Evolutionary conservation across 2,329 filamentous ascomycete genomes (phyloP), one percentile per base, ranked within the genome.

Genomic region (Colletotrichum agaves): DNA sequence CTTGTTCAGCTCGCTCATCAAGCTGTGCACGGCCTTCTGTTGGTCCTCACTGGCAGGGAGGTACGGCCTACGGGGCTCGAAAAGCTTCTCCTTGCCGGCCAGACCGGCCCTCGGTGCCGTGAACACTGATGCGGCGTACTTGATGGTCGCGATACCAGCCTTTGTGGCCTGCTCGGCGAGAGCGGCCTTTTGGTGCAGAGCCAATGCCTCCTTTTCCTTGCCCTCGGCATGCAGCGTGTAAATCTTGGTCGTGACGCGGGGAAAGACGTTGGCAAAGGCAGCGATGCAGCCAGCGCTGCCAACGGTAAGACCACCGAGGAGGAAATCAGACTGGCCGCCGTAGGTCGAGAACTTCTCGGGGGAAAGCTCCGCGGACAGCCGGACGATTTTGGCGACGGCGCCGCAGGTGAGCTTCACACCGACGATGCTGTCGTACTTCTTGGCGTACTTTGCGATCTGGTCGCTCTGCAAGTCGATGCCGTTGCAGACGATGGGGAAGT

Each of bases 261-360:
- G 88, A 71, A 87, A 88, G 3, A 90, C 79, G 70, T 91, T 91
- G 37, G 83, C 89, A 70, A 90, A 86, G 3, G 87, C 88, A 0
- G 88, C 87, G 62, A 91, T 87, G 70, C 84, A 87, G 11, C 89
- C 89, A 2, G 84, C 82, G 27, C 84, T 86, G 13, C 89, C 88
- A 4, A 85, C 84, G 1, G 83, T 83, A 31, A 91, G 76, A 0
- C 86, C 87, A 3, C 87, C 88, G 57, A 91, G 79, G 21, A 93
- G 76, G 75, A 92, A 93, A 73, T 94, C 91, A 1, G 87, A 88
- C 78, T 93, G 91, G 0, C 92, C 92, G 1, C 90, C 91, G 73
- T 88, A 93, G 0, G 88, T 87, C 1, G 89, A 86, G 74, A 94
- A 94, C 11, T 83, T 76, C 3, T 86, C 82, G 0, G 84, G 76